phyloP scores from a whole-genome alignment of 139 green algal species.

The Tetradesmus lagerheimii region DNA sequence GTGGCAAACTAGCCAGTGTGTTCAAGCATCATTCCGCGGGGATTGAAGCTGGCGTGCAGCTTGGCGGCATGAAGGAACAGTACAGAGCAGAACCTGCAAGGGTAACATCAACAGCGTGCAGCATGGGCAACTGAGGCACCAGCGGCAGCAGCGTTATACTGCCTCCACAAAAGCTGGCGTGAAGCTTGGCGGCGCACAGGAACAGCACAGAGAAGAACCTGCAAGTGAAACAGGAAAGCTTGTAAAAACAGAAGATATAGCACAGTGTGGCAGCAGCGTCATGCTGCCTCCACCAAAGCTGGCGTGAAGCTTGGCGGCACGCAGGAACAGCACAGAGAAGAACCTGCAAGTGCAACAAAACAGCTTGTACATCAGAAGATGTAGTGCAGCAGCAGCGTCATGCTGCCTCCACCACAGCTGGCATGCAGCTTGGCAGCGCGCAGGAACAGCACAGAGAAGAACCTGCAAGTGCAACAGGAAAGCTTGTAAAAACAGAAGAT shows the following conservation, averaged over 20 bases:
- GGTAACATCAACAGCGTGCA: neutral
- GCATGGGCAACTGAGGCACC: no score
- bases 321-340: constrained; percentile 87
- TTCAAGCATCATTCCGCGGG: no score
- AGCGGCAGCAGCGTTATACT: constrained; percentile 79
- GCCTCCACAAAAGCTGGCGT: constrained; percentile 73
- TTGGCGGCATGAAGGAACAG: constrained; percentile 72
- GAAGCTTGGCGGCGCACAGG: constrained; percentile 86
- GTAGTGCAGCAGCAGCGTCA: no score
- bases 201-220: constrained; percentile 90
- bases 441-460: neutral
- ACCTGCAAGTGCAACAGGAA: neutral
- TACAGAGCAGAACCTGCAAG: neutral
- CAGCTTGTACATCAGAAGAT: no score
- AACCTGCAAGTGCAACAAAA: constrained; percentile 78
- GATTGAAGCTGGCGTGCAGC: constrained; percentile 68
- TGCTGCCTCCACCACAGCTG: no score
- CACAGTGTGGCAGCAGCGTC: constrained; percentile 67
- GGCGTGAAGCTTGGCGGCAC: constrained; percentile 80
- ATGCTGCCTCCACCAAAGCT: constrained; percentile 79
- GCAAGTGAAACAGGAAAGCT: no score
- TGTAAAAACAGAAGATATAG: no score
- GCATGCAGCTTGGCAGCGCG: constrained; percentile 80
- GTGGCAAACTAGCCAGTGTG: no score
- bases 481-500: no score